Percentiles rank a stretch among this genome's conserved stretches.
phyloP scores from a whole-genome alignment of 2,329 filamentous ascomycete species.

The Colletotrichum kahawae region DNA sequence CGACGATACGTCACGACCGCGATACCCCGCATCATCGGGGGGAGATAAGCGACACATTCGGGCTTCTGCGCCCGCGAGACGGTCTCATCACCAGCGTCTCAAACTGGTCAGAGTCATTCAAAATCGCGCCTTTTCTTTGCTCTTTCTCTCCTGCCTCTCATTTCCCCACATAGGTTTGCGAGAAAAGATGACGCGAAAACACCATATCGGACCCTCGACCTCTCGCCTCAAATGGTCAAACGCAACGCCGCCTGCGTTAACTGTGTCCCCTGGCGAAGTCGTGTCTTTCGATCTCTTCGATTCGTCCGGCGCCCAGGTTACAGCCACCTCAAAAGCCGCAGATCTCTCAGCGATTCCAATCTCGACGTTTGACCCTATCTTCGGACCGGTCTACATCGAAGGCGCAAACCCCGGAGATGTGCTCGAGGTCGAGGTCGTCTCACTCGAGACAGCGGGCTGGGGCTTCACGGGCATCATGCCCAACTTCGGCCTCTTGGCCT shows the following conservation, averaged over 20 bases:
- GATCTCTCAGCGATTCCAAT: constrained; percentile 46
- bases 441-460: constrained; percentile 47
- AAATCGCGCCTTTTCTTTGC: neutral
- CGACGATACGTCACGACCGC: neutral
- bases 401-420: constrained; percentile 56
- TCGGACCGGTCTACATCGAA: constrained; percentile 55
- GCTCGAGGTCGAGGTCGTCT: constrained; percentile 54
- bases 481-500: constrained; percentile 53
- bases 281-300: constrained; percentile 55
- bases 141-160: neutral
- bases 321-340: constrained; percentile 42
- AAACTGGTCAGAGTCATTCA: neutral
- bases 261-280: constrained; percentile 50
- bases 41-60: neutral
- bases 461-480: constrained; percentile 60
- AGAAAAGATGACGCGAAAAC: neutral
- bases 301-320: constrained; percentile 55
- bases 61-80: neutral
- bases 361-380: constrained; percentile 49
- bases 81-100: neutral
- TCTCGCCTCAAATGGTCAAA: constrained; percentile 55
- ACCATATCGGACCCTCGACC: constrained; percentile 31
- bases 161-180: neutral
- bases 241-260: constrained; percentile 46
- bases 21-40: neutral